Conservation (phyloP, 2,329 filamentous ascomycete species). For the Pseudogymnoascus sp. region DNA sequence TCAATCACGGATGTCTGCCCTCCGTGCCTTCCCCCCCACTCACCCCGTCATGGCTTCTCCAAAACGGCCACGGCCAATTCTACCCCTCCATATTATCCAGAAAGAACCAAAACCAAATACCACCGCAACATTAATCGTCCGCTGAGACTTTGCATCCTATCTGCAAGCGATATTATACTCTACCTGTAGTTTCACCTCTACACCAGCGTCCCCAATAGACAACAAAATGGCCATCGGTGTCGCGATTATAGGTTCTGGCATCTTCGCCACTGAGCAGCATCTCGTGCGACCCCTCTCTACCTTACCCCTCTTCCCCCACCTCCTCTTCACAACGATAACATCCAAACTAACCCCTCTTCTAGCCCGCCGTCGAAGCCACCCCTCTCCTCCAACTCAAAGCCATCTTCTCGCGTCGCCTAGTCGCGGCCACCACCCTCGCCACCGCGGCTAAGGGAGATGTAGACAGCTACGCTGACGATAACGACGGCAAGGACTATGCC, state of each 20-base stretch:
- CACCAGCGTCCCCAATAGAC: background rate
- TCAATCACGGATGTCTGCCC: background rate
- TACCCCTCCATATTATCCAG: background rate
- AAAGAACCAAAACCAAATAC: background rate
- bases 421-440: constrained; percentile 24
- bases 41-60: background rate
- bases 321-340: background rate
- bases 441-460: constrained; percentile 36
- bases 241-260: constrained; percentile 55
- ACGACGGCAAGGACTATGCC: constrained; percentile 36
- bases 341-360: constrained; percentile 17
- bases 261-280: constrained; percentile 53
- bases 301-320: background rate
- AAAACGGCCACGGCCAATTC: background rate
- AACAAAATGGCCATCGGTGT: constrained; percentile 38
- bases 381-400: constrained; percentile 45
- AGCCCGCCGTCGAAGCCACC: constrained; percentile 52
- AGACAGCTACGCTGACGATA: constrained; percentile 28
- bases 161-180: background rate
- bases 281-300: constrained; percentile 33
- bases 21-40: constrained; percentile 1
- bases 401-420: constrained; percentile 28
- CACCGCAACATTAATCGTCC: background rate
- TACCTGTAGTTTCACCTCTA: background rate
- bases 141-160: background rate